Evolutionary conservation across 2,329 filamentous ascomycete species (phyloP).

Genomic region (Fusarium oligoseptatum): DNA sequence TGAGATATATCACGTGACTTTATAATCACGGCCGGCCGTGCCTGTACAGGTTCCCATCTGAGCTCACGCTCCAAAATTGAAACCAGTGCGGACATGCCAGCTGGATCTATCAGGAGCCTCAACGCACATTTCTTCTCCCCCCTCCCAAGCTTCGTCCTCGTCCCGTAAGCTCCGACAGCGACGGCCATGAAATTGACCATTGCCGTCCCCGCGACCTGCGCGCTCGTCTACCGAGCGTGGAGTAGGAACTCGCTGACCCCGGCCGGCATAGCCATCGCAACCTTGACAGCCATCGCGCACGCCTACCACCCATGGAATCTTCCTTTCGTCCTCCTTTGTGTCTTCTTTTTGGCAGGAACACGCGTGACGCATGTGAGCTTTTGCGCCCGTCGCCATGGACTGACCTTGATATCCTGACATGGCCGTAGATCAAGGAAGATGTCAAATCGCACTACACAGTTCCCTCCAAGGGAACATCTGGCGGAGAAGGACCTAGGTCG

Average conservation of each 20-base stretch:
- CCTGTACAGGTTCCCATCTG: too few species aligned
- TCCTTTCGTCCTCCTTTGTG: conserved; percentile 85
- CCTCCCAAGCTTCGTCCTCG: conserved; percentile 11
- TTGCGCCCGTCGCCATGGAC: conserved; percentile 2
- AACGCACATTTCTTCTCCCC: conserved; percentile 3
- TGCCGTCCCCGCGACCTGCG: conserved; percentile 69
- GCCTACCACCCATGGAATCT: conserved; percentile 93
- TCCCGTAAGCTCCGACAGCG: conserved; percentile 11
- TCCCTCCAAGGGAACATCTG: conserved; percentile 77
- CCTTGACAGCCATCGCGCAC: conserved; percentile 81
- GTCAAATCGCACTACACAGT: conserved; percentile 87
- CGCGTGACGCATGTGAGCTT: conserved; percentile 79
- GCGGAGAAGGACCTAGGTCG: conserved; percentile 85
- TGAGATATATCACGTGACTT: too few species aligned
- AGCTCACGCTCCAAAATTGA: conserved; percentile 16
- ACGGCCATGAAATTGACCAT: conserved; percentile 68
- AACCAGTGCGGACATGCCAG: conserved; percentile 8
- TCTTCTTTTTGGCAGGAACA: conserved; percentile 91
- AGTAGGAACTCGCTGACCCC: conserved; percentile 84
- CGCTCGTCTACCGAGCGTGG: conserved; percentile 76
- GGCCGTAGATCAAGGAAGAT: conserved; percentile 81
- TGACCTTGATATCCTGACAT: conserved; percentile 28
- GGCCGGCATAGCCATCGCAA: conserved; percentile 78
- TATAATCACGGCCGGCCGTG: too few species aligned
- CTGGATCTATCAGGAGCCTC: conserved; percentile 16